phyloP scores from a whole-genome alignment of 1,284 basidiomycete species.

The Rhodotorula glutinis region DNA sequence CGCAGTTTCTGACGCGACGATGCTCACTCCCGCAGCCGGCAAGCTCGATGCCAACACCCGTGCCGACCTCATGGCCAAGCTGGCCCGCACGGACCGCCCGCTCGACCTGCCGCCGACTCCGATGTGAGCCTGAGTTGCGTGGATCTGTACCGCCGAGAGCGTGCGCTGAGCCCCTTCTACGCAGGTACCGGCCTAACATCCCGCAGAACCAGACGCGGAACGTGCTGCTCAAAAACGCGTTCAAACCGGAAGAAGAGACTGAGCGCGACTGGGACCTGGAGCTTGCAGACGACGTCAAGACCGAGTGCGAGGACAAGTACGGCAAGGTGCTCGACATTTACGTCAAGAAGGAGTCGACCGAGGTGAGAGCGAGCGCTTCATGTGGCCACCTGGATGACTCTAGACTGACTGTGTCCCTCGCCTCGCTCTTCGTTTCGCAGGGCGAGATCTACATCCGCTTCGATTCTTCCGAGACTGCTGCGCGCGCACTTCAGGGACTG shows the following conservation, averaged over 20 bases:
- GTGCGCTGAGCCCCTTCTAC: neutral
- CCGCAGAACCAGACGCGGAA: slow-evolving; percentile 44
- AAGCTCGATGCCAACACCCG: slow-evolving; percentile 92
- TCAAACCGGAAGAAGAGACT: slow-evolving; percentile 93
- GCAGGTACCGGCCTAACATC: slow-evolving; percentile 46
- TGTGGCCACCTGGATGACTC: too few species aligned
- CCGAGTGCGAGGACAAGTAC: slow-evolving; percentile 84
- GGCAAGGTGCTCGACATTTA: slow-evolving; percentile 82
- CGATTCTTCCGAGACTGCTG: slow-evolving; percentile 69
- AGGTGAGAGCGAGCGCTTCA: slow-evolving; percentile 56
- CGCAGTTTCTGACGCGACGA: neutral
- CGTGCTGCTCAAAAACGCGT: slow-evolving; percentile 85
- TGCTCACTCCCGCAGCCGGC: slow-evolving; percentile 45
- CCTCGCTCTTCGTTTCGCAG: slow-evolving; percentile 51
- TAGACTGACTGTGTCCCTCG: neutral
- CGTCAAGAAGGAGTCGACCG: slow-evolving; percentile 80
- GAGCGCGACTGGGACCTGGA: slow-evolving; percentile 95
- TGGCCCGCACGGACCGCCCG: slow-evolving; percentile 74
- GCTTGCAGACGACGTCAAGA: slow-evolving; percentile 90
- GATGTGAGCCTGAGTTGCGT: slow-evolving; percentile 21
- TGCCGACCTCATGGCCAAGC: slow-evolving; percentile 98
- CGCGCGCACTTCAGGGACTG: slow-evolving; percentile 78
- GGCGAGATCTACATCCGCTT: slow-evolving; percentile 98
- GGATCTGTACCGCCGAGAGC: too few species aligned
- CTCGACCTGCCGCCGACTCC: slow-evolving; percentile 53